Evolutionary conservation across 768 basidiomycete genomes (phyloP), one percentile per base, ranked within the genome.

Genomic region (Cubamyces lactineus): DNA sequence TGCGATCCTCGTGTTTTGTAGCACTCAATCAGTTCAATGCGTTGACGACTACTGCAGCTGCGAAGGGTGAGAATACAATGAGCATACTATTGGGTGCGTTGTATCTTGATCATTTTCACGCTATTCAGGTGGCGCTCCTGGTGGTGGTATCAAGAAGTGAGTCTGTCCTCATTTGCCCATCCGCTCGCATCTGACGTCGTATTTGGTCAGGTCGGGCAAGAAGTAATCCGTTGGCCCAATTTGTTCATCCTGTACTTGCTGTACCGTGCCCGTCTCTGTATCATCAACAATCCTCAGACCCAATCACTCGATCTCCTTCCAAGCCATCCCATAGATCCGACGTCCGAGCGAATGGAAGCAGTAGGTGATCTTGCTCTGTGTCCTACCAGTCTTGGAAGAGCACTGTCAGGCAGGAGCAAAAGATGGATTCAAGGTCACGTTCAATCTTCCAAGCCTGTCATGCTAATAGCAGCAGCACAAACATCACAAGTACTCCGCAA

Each of bases 141-240:
- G 84, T 53, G 86, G 83, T 46, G 91, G 92, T 24, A 92, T 94
- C 81, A 93, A 94, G 84, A 94, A 94, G 92, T 92, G 75, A 68
- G 67, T 65, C n/a, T 24, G 3, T 42, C 16, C 38, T 38, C 19
- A 21, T 13, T 16, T 17, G 16, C 17, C 46, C 41, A 15, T 28
- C 16, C 9, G 23, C 1, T 26, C 51, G 59, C 6, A 24, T 19
- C 19, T 64, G 41, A 48, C 26, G 23, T 41, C 53, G 19, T 64
- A 23, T 30, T 40, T 30, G 26, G 51, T 65, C 69, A 89, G 88
- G 73, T 89, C 87, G 39, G 86, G 85, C 49, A 89, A 89, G 84
- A 89, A 89, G 73, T 89, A 80, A 74, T 67, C 19, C 42, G 9
- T 43, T 12, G 4, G 7, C 5, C 7, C 46, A 28, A 15, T 26